Evolutionary conservation across 139 green algal genomes (phyloP).

Genomic region (Limnomonas spitsbergensis): DNA sequence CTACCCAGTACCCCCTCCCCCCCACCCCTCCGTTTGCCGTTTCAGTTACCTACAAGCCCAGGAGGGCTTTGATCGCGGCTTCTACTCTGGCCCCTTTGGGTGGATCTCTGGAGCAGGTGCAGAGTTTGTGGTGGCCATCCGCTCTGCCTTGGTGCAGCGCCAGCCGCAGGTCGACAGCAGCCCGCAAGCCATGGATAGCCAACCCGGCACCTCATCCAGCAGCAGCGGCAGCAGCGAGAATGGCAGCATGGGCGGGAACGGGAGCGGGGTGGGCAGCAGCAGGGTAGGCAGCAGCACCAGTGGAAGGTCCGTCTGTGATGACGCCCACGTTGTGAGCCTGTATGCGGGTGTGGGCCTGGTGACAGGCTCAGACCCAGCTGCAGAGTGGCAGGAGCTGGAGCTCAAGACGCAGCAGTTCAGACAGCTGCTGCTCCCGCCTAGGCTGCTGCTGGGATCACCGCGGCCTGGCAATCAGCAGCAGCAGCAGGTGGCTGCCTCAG

Average conservation of each 20-base stretch:
- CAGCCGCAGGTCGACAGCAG: not conserved
- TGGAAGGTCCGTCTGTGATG: no score
- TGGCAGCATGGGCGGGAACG: no score
- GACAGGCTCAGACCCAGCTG: constrained; percentile 59
- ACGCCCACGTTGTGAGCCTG: constrained; percentile 50
- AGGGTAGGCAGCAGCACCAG: not conserved
- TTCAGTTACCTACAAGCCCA: constrained; percentile 43
- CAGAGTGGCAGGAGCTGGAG: constrained; percentile 94
- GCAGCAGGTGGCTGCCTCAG: not conserved
- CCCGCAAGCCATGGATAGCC: not conserved
- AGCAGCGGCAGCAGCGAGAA: no score
- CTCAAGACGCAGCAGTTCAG: constrained; percentile 65
- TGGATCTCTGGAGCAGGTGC: constrained; percentile 77
- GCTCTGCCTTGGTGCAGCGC: constrained; percentile 77
- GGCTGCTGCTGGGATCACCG: constrained; percentile 22
- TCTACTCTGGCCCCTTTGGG: constrained; percentile 93
- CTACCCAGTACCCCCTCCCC: no score
- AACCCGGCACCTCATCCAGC: no score
- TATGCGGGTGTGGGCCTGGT: constrained; percentile 96
- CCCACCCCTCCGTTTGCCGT: no score
- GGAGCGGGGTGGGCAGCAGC: not conserved
- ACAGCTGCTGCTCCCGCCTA: constrained; percentile 30
- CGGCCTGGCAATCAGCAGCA: constrained; percentile 16
- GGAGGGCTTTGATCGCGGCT: constrained; percentile 94
- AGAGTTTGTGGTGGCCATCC: constrained; percentile 97